Conservation (phyloP, 768 basidiomycete species). For the Dioszegia hungarica region DNA sequence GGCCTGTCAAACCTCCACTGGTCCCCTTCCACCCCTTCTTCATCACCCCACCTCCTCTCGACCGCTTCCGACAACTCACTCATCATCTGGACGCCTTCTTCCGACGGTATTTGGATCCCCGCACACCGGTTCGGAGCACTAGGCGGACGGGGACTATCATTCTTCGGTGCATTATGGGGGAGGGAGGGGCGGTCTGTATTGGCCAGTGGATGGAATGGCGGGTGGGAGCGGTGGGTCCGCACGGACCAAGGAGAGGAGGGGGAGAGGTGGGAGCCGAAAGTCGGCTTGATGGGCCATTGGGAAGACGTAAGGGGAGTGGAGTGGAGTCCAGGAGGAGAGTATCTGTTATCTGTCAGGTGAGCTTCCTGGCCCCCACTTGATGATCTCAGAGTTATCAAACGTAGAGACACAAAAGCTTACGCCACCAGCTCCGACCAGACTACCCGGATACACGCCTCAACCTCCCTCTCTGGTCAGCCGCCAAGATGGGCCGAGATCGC, state of each 20-base stretch:
- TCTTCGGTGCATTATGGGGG: constrained; percentile 85
- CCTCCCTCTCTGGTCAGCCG: constrained; percentile 10
- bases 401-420: neutral
- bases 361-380: too few relatives aligned
- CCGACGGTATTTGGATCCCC: constrained; percentile 74
- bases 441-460: constrained; percentile 75
- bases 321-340: constrained; percentile 85
- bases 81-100: constrained; percentile 87
- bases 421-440: constrained; percentile 75
- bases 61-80: constrained; percentile 92
- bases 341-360: constrained; percentile 78
- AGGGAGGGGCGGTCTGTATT: constrained; percentile 60
- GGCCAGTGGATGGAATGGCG: constrained; percentile 91
- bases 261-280: constrained; percentile 64
- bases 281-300: constrained; percentile 80
- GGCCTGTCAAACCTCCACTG: constrained; percentile 84
- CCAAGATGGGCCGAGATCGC: constrained; percentile 59
- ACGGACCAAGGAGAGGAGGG: constrained; percentile 40
- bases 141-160: constrained; percentile 79
- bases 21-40: constrained; percentile 54
- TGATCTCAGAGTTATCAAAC: neutral
- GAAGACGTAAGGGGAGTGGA: constrained; percentile 71
- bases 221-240: constrained; percentile 78
- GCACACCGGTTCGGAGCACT: constrained; percentile 88
- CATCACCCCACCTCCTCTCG: constrained; percentile 59